Percentiles rank a stretch among this genome's conserved stretches.
Evolutionary conservation across 31 red algal genomes (phyloP).

Genomic region (Odonthalia washingtoniensis): DNA sequence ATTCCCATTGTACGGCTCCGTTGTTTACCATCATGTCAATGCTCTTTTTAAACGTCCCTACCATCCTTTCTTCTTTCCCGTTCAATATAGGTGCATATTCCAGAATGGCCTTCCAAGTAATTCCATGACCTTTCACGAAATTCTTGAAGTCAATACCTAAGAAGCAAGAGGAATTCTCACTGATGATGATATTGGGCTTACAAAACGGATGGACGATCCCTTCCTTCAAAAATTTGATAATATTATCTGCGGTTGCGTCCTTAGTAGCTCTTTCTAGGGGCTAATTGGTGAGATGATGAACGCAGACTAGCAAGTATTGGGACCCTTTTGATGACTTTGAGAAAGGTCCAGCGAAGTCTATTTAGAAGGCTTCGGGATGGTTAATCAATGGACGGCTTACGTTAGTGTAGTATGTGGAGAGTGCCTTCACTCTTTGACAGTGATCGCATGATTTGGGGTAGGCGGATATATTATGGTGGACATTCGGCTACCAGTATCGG

Average conservation of each 20-base stretch:
- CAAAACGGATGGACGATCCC: background rate
- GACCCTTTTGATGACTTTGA: background rate
- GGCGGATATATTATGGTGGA: background rate
- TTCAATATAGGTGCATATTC: conserved; percentile 16
- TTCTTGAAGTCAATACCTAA: background rate
- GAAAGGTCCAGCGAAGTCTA: background rate
- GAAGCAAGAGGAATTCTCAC: background rate
- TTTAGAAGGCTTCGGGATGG: background rate
- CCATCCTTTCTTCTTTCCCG: conserved; percentile 29
- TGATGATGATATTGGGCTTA: background rate
- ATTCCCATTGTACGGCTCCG: too few relatives aligned
- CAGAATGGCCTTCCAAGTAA: background rate
- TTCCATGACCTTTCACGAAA: background rate
- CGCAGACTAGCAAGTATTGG: background rate
- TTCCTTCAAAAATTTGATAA: conserved; percentile 13
- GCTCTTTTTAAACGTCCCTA: background rate
- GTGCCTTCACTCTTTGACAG: background rate
- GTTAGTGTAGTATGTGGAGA: background rate
- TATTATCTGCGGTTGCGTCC: background rate
- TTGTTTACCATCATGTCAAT: background rate
- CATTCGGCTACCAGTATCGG: too few relatives aligned
- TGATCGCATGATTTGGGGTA: background rate
- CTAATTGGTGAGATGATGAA: background rate
- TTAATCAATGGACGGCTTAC: too few relatives aligned
- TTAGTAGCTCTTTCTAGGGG: background rate